Evolutionary conservation across 2,329 filamentous ascomycete genomes (phyloP), one percentile per base, ranked within the genome.

Genomic region (Aureobasidium sp.): DNA sequence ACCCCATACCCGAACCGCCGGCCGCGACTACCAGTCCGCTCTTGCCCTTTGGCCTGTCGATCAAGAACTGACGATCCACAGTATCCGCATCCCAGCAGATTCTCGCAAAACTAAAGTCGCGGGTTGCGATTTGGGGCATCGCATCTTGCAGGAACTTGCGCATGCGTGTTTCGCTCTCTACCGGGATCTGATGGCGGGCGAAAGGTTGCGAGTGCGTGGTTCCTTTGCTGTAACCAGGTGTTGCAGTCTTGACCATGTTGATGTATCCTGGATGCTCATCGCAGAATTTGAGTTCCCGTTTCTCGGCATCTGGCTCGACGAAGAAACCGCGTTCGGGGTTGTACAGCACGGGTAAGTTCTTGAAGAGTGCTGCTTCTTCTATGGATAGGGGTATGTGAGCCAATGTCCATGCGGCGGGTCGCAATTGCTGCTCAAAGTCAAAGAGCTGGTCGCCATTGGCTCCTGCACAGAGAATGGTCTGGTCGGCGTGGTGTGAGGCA

Each of bases 71-170:
- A 2, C 81, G 75, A 67, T 84, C 80, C 0, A 78, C 75, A 0
- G 82, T 84, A 66, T 84, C 82, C 0, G 81, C 77, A 66, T 82
- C 82, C 82, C 82, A 84, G 70, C 81, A 84, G 41, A 84, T 79
- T 20, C 80, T 72, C 12, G 79, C 79, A 64, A 81, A 82, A 29
- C 70, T 76, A 52, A 84, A 78, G 0, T 75, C 74, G 1, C 81
- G 76, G 2, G 77, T 68, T 0, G 78, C 76, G 3, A 84, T 75
- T 56, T 83, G 79, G 0, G 81, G 81, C 78, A 83, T 81, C 1
- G 78, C 79, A 12, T 82, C 79, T 9, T 68, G 68, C 20, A 85
- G 67, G 59, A 84, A 82, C 8, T 74, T 70, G 4, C 79, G 74
- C n/a, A 80, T 73, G 2, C 79, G 75, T 6, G 71, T 65, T 64